Evolutionary conservation across 352 stramenopile species (phyloP).

Genomic region (Achlya hypogyna): DNA sequence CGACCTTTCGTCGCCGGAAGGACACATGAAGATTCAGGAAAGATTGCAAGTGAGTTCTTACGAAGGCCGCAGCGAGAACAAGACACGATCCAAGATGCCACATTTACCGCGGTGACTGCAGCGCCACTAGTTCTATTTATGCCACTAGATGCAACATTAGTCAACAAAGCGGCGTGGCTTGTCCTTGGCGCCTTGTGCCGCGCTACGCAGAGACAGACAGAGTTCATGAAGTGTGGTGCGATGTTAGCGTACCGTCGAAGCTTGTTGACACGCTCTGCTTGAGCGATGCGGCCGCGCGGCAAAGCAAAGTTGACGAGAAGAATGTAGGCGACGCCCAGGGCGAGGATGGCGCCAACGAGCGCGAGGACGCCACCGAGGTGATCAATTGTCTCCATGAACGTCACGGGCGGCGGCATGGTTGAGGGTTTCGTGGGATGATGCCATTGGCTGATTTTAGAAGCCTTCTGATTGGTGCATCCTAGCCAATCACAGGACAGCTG

Average conservation of each 20-base stretch:
- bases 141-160: neutral
- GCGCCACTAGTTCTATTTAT: conserved; percentile 7
- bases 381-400: conserved; percentile 37
- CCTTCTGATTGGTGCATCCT: neutral
- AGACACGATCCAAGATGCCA: too few relatives aligned
- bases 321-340: conserved; percentile 32
- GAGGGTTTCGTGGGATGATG: neutral
- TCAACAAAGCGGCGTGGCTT: conserved; percentile 9
- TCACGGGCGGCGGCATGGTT: conserved; percentile 20
- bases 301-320: conserved; percentile 39
- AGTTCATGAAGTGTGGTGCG: neutral
- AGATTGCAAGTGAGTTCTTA: too few relatives aligned
- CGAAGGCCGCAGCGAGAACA: too few relatives aligned
- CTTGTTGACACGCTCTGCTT: conserved; percentile 14
- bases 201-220: neutral
- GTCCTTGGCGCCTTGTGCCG: neutral
- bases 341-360: conserved; percentile 27
- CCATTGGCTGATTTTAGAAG: neutral
- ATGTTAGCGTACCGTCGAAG: neutral
- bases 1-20: too few relatives aligned
- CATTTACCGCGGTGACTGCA: neutral
- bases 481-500: neutral
- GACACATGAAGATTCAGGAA: too few relatives aligned
- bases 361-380: conserved; percentile 29
- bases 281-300: conserved; percentile 27